Conservation (phyloP, 345 rosid species). For the Bruguiera gymnorhiza region DNA sequence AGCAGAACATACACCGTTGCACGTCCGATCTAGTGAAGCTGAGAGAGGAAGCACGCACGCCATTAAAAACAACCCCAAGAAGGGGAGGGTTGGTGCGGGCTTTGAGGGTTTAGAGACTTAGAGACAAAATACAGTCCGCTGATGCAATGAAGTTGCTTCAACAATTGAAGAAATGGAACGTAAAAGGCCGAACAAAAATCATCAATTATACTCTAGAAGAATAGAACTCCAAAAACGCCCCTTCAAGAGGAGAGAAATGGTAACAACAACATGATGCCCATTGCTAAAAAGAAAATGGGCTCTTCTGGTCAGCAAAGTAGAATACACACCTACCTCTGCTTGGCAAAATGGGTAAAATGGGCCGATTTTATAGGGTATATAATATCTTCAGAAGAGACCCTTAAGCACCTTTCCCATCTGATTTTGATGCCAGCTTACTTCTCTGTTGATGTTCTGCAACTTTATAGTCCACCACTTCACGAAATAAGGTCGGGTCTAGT, state of each 20-base stretch:
- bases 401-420: conserved; percentile 9
- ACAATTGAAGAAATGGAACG: no score
- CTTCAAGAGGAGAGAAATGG: background rate
- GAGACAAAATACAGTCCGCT: no score
- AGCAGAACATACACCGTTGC: no score
- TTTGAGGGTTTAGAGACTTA: no score
- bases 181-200: no score
- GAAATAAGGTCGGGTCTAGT: conserved; percentile 67
- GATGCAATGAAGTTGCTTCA: no score
- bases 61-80: no score
- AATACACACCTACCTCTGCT: conserved; percentile 1
- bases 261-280: conserved; percentile 5
- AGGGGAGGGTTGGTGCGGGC: no score
- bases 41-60: no score
- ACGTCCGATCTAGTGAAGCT: no score
- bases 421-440: conserved; percentile 51
- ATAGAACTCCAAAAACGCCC: conserved; percentile 8
- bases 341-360: background rate
- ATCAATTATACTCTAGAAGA: no score
- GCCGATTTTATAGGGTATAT: background rate
- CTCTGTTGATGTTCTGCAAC: conserved; percentile 94
- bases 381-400: background rate
- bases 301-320: background rate
- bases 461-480: conserved; percentile 91
- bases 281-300: background rate